Base-by-base conservation (phyloP, 2,329 filamentous ascomycete genomes). In the Aspergillus sp. region DNA sequence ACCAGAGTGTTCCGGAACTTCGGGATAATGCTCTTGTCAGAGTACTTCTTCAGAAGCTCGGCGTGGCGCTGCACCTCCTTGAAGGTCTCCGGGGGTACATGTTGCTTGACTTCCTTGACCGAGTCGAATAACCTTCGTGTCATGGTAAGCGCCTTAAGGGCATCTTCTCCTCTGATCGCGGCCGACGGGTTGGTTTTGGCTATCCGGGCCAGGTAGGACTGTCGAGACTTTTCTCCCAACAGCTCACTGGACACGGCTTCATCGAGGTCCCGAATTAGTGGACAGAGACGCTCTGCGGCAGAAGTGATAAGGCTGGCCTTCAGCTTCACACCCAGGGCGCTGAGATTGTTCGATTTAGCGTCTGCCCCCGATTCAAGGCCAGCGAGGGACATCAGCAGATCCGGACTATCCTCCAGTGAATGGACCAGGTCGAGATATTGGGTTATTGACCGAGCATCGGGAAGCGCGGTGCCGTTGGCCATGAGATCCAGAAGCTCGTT, bases 401-500 rank as follows among this genome's bases (percentile, higher is more conserved):
- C 66, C 5, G 73, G 70, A 21, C 70, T 70, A 7, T 66, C 59
- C 17, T 65, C 58, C n/a, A 76, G 54, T 4, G 53, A 51, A 5
- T 67, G 62, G 30, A 75, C 59, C 15, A 75, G 58, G 3, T 68
- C 66, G 8, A 75, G 36, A 48, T 77, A 78, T 6, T 61, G 65
- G 2, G 65, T 64, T 13, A 78, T 53, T 8, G 70, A 68, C 36
- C 68, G 66, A 13, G 70, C 64, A 30, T 75, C 71, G 2, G 75
- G 71, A 8, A 76, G 59, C 13, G 70, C 50, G 30, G 73, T 61
- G 17, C 62, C 42, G 32, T 66, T 56, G 27, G 66, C 58, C 88
- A 93, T 92, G 54, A 84, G 72, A 55, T 87, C 80, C 30, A 96
- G 77, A 25, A 96, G 80, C 54, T 80, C 75, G 54, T 81, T 85